A percentile compares a stretch with the other conserved stretches of the same genome.
Conservation (phyloP, 2,329 filamentous ascomycete genomes). For the Coniella lustricola region DNA sequence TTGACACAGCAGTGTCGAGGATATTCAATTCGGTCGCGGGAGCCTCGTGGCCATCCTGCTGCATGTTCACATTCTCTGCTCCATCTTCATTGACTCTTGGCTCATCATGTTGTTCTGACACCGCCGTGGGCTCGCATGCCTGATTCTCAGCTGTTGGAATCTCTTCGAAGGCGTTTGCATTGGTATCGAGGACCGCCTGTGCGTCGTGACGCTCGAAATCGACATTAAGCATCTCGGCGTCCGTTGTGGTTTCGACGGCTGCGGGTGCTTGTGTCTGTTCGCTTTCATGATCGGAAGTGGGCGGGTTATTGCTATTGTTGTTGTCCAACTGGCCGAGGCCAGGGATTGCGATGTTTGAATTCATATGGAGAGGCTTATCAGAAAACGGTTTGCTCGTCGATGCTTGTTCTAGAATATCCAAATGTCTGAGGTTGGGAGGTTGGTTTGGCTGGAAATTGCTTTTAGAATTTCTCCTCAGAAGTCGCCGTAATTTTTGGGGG, state of each 20-base stretch:
- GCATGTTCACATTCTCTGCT: conserved; percentile 4
- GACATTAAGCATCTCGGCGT: conserved; percentile 1
- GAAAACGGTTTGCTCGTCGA: not conserved
- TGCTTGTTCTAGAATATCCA: no score
- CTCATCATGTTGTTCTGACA: not conserved
- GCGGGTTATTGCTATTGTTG: conserved; percentile 20
- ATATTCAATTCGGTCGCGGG: not conserved
- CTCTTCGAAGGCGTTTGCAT: not conserved
- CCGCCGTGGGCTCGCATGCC: not conserved
- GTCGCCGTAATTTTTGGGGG: no score
- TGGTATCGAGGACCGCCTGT: not conserved
- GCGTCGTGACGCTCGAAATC: not conserved
- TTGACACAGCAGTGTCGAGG: not conserved
- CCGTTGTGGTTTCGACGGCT: conserved; percentile 6
- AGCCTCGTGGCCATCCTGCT: not conserved
- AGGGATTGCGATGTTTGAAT: conserved; percentile 21
- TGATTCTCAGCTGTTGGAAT: not conserved
- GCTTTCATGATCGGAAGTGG: conserved; percentile 18
- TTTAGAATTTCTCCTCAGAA: no score
- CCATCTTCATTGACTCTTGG: not conserved
- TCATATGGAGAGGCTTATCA: not conserved
- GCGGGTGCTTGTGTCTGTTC: conserved; percentile 14
- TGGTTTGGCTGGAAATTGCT: no score
- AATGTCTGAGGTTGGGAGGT: no score
- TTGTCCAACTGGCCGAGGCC: conserved; percentile 24